Base-by-base conservation (phyloP, 257 asterid species). In the Mentha longifolia region DNA sequence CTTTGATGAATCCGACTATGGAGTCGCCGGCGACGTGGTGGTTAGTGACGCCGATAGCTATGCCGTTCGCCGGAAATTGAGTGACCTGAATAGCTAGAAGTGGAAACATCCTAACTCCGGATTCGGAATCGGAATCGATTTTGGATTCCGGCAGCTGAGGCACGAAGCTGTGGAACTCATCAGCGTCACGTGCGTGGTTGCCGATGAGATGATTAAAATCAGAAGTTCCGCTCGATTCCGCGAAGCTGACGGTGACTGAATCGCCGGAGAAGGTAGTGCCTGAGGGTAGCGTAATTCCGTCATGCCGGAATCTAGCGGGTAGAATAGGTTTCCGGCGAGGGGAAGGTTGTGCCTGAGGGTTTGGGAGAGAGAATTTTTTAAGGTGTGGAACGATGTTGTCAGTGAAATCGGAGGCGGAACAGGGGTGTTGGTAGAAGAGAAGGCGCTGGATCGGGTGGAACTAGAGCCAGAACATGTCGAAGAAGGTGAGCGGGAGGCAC, bases 11-110 rank as follows among this genome's bases (percentile, higher is more conserved):
- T n/a, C 83, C 59, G 3, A 74, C 73, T 3, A 81, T 81, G 3
- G 85, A 72, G 6, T 87, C 93, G 0, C 90, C 89, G 9, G 47
- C 46, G 2, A 45, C 72, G 20, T 84, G 92, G 43, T 78, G 80
- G 66, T 80, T 76, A 2, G 60, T 77, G 0, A 73, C 15, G 10
- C 88, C 88, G 11, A 82, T 30, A 28, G 74, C 79, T 13, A 86
- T 47, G 3, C 86, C 88, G 0, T 12, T 37, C 6, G 47, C 75
- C 2, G 89, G 85, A 65, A 86, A 82, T 0, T 62, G 59, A 0
- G 88, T 85, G 9, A 83, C 76, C 61, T 83, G 85, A 11, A 81
- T 30, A 2, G 89, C 79, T 0, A 85, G 12, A 37, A 85, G 52
- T 7, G 88, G 83, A 43, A 66, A 10, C 9, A 22, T 49, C 19